Evolutionary conservation across 257 asterid species (phyloP), one percentile per base, ranked within the genome.

Genomic region (Apocynum venetum): DNA sequence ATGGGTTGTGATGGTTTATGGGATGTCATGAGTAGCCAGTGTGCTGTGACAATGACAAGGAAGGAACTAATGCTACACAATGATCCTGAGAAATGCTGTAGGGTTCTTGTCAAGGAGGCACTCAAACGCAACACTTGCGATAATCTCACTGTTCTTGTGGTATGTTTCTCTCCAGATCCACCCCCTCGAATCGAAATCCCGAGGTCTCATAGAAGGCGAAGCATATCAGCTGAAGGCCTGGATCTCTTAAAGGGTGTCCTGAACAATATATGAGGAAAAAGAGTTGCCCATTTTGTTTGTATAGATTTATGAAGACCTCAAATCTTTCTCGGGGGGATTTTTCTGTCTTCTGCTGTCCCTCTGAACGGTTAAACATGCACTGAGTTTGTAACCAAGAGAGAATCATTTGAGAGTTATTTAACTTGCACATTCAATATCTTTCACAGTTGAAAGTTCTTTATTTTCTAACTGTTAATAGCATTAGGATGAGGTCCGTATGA

Each of bases 21-120:
- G 98, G 97, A 93, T 56, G 96, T 93, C 14, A 93, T 92, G 97
- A 93, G 98, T 49, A 93, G 97, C 83, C 96, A 90, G 69, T 93
- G 87, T 38, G 97, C 97, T 0, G 97, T 93, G 15, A 92, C 97
- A 36, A 85, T 93, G 10, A 93, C 90, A n/a, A 84, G 98, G 79
- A 89, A 90, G 75, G 94, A 88, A 80, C 94, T 93, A 6, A 93
- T 90, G 97, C 31, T 63, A 51, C 98, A 93, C 76, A 93, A 92
- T 46, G 92, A 93, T 80, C 97, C 97, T 0, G 88, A 84, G 76
- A 88, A 78, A 81, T 93, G 97, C 83, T 92, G 94, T 1, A 77
- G 71, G 4, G 91, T 76, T 76, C 97, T 93, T 10, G 93, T 93
- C 0, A 71, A 82, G 65, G 89, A 86, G 80, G 89, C 89, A 15